Conservation (phyloP, 2,329 filamentous ascomycete species). For the Diplocarpon rosae region DNA sequence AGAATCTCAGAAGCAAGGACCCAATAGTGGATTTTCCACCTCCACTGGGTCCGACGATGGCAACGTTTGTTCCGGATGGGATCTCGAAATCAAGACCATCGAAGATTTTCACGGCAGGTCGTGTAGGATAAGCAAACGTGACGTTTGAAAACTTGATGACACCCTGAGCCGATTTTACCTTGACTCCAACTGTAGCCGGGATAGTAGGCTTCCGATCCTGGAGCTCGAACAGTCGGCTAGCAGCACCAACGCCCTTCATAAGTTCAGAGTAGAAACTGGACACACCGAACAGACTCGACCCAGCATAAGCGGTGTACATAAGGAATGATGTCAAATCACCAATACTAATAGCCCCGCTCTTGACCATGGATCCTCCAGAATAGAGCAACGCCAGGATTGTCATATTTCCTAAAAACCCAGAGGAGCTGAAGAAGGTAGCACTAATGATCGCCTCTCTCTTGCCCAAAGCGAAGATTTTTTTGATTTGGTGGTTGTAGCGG, state of each 20-base stretch:
- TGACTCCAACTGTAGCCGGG: conserved; percentile 70
- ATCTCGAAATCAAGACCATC: conserved; percentile 82
- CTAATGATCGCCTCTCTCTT: conserved; percentile 78
- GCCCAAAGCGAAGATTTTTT: conserved; percentile 83
- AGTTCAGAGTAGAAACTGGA: conserved; percentile 96
- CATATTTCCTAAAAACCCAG: conserved; percentile 90
- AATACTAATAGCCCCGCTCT: conserved; percentile 73
- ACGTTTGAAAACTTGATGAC: conserved; percentile 82
- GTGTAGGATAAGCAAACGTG: conserved; percentile 82
- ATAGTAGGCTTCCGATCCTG: conserved; percentile 84
- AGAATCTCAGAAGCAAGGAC: conserved; percentile 84
- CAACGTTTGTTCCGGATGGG: conserved; percentile 85
- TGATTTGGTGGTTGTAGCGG: conserved; percentile 85
- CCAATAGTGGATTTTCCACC: conserved; percentile 95
- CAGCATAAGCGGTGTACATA: conserved; percentile 89
- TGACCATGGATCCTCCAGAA: conserved; percentile 82
- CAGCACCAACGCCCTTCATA: conserved; percentile 97
- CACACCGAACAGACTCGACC: conserved; percentile 82
- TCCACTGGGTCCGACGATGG: conserved; percentile 90
- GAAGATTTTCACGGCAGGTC: conserved; percentile 87
- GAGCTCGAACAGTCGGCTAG: conserved; percentile 90
- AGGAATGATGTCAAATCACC: conserved; percentile 93
- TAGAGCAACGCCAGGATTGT: conserved; percentile 86
- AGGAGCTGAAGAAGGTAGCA: conserved; percentile 79
- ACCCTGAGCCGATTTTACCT: conserved; percentile 74